These are phyloP conservation scores for Marasmius sp. DNA, from an alignment of 1,284 basidiomycete species.

Conservation along the genomic window DNA sequence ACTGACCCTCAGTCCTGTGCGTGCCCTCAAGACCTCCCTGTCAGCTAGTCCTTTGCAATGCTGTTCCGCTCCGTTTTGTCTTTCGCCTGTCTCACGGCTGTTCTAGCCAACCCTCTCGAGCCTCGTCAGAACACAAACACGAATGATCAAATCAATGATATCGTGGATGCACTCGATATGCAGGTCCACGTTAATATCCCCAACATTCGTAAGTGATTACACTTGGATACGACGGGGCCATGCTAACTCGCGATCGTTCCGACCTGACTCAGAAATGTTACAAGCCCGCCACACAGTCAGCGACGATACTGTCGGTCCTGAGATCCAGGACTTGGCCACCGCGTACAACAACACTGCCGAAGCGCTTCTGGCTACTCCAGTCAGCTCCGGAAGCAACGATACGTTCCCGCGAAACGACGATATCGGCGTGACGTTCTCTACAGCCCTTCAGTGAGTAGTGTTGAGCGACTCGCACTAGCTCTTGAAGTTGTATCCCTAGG, in stretches of 20 bases:
- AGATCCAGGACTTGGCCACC: slow-evolving; percentile 24
- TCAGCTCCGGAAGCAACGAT: slow-evolving; percentile 23
- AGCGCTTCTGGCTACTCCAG: slow-evolving; percentile 21
- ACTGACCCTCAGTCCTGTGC: neutral
- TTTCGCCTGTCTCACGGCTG: slow-evolving; percentile 20
- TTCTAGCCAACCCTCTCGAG: slow-evolving; percentile 20
- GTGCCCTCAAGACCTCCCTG: neutral
- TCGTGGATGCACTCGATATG: slow-evolving; percentile 23
- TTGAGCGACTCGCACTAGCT: neutral
- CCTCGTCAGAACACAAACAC: neutral
- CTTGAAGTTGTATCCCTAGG: neutral
- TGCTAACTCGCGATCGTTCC: neutral
- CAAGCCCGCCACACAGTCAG: slow-evolving; percentile 27
- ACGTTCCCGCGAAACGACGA: slow-evolving; percentile 32
- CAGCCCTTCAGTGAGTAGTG: slow-evolving; percentile 26
- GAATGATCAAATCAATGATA: slow-evolving; percentile 7
- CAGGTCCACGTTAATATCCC: slow-evolving; percentile 21
- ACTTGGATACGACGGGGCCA: neutral
- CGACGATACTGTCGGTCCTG: slow-evolving; percentile 23
- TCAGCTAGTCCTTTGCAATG: slow-evolving; percentile 4
- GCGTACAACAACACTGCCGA: slow-evolving; percentile 22
- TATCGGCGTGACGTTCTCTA: slow-evolving; percentile 27
- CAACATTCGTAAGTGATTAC: slow-evolving; percentile 23
- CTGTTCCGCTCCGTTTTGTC: slow-evolving; percentile 15
- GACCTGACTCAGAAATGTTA: slow-evolving; percentile 21